Evolutionary conservation across 352 stramenopile species (phyloP).

Genomic region (Globisporangium alternatum): DNA sequence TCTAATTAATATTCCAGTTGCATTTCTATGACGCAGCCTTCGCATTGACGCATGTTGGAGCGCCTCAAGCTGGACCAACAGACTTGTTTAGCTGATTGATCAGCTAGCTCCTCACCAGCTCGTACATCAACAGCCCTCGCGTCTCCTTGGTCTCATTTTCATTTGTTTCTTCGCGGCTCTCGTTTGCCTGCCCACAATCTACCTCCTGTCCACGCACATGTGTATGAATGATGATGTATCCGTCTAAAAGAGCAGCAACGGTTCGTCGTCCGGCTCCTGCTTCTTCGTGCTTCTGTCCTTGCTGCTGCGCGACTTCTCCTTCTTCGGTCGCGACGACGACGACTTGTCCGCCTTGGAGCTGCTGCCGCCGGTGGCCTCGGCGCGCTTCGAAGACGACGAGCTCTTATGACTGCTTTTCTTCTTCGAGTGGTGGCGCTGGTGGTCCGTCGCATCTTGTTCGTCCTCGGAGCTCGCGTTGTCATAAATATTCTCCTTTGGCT

Average conservation of each 20-base stretch:
- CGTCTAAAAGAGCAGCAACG: constrained; percentile 80
- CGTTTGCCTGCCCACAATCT: not conserved
- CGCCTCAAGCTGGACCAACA: too few species aligned
- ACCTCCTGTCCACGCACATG: constrained; percentile 3
- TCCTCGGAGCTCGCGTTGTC: constrained; percentile 41
- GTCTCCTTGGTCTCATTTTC: too few species aligned
- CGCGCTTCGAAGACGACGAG: constrained; percentile 17
- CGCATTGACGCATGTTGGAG: too few species aligned
- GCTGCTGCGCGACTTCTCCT: constrained; percentile 25
- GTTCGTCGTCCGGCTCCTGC: constrained; percentile 47
- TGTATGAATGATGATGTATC: not conserved
- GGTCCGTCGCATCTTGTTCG: constrained; percentile 26
- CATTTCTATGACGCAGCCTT: not conserved
- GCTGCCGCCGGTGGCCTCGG: not conserved
- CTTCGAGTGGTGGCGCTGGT: constrained; percentile 22
- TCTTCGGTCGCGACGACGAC: constrained; percentile 38
- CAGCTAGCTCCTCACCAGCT: too few species aligned
- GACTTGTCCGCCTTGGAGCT: constrained; percentile 27
- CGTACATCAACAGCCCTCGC: too few species aligned
- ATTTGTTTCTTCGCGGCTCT: too few species aligned
- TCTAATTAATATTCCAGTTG: constrained; percentile 16
- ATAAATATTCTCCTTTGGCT: constrained; percentile 53
- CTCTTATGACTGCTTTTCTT: constrained; percentile 44
- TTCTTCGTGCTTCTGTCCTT: constrained; percentile 34
- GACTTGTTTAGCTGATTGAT: too few species aligned